Base-by-base conservation (phyloP, 371 early-diverging fungal species). In the Rhizopus sp. region DNA sequence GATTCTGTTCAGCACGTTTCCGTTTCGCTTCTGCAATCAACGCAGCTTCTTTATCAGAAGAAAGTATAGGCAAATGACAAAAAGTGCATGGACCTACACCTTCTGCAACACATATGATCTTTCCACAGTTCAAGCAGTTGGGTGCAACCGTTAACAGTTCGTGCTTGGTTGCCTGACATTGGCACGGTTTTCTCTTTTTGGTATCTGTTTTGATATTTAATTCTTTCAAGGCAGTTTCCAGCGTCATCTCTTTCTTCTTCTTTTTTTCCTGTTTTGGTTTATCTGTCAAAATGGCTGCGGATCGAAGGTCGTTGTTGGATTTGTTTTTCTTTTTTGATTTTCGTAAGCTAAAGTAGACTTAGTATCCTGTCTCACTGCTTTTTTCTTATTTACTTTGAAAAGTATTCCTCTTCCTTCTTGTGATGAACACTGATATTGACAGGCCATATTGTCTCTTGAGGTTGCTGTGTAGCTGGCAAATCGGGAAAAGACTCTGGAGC, bases 121-220 rank as follows among this genome's bases (percentile, higher is more conserved):
- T 91, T 13, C 96, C 96, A 64, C 96, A 96, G 34, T 69, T 82
- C 30, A 96, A 66, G 60, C 96, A 96, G 64, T 96, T 96, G 1
- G 86, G 86, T n/a, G 84, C 84, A 45, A 80, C 74, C 0, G 88
- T 88, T 10, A 94, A 63, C 45, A 96, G 65, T 16, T 81, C 81
- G 68, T 96, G 96, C 32, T 84, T 85, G 0, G 89, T 84, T 1
- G 93, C 95, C 60, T 77, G 77, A 47, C 78, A 81, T 37, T 72
- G 60, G 47, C 81, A 81, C 13, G 67, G 46, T 48, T 64, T 69
- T 40, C 77, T 55, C 32, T 75, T 76, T 47, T 58, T 64, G 12
- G 62, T 62, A 23, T 63, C 62, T 15, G 73, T 64, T 37, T 70
- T 60, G 35, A 80, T 75, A 46, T 77, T 68, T 9, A 80, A 23